Percentiles rank a stretch among this genome's conserved stretches.
These are phyloP conservation scores for Leccinum griseonigrum DNA, from an alignment of 1,284 basidiomycete genomes.

Conservation along the genomic window DNA sequence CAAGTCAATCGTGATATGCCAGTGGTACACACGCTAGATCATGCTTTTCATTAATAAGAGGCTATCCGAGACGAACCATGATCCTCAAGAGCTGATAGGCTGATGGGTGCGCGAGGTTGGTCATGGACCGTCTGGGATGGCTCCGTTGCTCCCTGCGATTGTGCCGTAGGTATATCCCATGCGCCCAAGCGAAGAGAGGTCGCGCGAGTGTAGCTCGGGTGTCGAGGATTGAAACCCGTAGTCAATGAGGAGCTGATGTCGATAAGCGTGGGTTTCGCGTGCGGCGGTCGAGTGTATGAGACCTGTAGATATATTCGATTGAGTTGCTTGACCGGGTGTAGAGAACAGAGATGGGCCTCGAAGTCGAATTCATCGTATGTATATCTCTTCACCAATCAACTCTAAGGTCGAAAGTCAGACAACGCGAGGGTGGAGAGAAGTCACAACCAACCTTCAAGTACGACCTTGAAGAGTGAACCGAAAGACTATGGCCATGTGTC, in stretches of 20 bases:
- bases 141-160: not conserved
- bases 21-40: conserved; percentile 14
- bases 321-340: too few relatives aligned
- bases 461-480: conserved; percentile 39
- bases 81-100: conserved; percentile 1
- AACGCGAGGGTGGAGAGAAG: too few relatives aligned
- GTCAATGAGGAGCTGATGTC: not conserved
- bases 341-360: too few relatives aligned
- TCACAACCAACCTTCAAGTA: too few relatives aligned
- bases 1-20: conserved; percentile 15
- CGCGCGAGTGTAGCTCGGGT: conserved; percentile 6
- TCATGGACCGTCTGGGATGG: not conserved
- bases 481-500: conserved; percentile 89
- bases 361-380: too few relatives aligned
- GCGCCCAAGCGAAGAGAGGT: not conserved
- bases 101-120: conserved; percentile 1
- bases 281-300: not conserved
- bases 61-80: conserved; percentile 11
- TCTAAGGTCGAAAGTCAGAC: too few relatives aligned
- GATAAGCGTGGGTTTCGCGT: conserved; percentile 16
- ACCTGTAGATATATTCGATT: not conserved
- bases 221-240: not conserved
- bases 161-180: not conserved
- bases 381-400: too few relatives aligned
- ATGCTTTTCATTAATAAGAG: conserved; percentile 2